phyloP scores from a whole-genome alignment of 176 grass and related monocot genomes.

The Leersia perrieri region DNA sequence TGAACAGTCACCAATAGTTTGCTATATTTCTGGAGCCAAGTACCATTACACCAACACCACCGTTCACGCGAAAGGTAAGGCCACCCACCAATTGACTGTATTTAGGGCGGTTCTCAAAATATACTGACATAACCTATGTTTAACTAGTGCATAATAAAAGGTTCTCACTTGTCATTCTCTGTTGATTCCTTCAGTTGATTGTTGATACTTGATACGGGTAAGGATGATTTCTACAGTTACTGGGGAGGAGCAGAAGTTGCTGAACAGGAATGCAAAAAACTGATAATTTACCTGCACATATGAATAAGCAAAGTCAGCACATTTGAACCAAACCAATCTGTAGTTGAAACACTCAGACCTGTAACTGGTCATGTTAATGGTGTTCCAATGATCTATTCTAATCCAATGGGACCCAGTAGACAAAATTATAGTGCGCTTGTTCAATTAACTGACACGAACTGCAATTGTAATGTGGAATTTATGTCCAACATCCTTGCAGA shows the following conservation, averaged over 20 bases:
- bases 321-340: not conserved
- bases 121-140: not conserved
- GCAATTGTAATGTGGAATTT: not conserved
- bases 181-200: not conserved
- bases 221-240: not conserved
- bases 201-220: not conserved
- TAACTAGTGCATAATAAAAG: not conserved
- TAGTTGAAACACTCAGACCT: not conserved
- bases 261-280: not conserved
- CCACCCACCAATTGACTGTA: not conserved
- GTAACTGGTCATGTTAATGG: not conserved
- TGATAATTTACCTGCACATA: slow-evolving; percentile 16
- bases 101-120: slow-evolving; percentile 5
- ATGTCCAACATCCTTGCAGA: not conserved
- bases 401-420: not conserved
- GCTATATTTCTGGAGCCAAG: not conserved
- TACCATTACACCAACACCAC: not conserved
- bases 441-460: not conserved
- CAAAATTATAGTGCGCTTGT: not conserved
- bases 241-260: not conserved
- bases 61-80: not conserved
- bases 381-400: not conserved
- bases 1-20: not conserved
- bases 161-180: not conserved
- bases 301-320: slow-evolving; percentile 7